Percentiles rank a stretch among this genome's conserved stretches.
Conservation (phyloP, 305 asterid species). For the Fraxinus nigra region DNA sequence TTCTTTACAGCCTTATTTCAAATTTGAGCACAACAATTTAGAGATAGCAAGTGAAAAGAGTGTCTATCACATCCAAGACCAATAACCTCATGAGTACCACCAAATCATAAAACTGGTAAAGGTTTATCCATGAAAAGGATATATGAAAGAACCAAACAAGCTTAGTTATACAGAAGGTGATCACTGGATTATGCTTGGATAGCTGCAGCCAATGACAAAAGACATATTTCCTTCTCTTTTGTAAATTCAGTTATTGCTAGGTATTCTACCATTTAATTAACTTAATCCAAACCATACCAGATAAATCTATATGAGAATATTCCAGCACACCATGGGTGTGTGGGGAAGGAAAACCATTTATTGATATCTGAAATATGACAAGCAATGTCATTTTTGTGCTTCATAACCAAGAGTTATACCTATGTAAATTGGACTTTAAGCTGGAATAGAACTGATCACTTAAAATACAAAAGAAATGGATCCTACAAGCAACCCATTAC, state of each 20-base stretch:
- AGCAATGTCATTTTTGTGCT: background rate
- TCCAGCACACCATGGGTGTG: background rate
- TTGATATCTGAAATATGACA: background rate
- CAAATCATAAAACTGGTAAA: conserved; percentile 8
- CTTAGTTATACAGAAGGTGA: background rate
- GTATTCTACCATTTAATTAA: background rate
- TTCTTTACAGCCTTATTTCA: conserved; percentile 10
- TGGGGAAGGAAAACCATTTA: background rate
- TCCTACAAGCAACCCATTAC: background rate
- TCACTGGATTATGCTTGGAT: background rate
- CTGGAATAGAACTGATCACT: background rate
- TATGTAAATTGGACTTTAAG: background rate
- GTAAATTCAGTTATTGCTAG: background rate
- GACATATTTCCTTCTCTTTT: background rate
- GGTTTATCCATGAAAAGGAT: conserved; percentile 6
- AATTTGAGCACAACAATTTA: conserved; percentile 2
- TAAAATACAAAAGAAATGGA: background rate
- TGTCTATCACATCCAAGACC: background rate
- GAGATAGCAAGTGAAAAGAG: conserved; percentile 2
- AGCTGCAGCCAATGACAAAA: background rate
- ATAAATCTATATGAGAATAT: background rate
- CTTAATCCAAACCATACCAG: background rate
- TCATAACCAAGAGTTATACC: background rate
- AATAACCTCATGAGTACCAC: background rate
- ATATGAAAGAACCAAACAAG: background rate